These are phyloP conservation scores for Saccharum spontaneum DNA, from an alignment of 176 grass and related monocot species.

Conservation along the genomic window DNA sequence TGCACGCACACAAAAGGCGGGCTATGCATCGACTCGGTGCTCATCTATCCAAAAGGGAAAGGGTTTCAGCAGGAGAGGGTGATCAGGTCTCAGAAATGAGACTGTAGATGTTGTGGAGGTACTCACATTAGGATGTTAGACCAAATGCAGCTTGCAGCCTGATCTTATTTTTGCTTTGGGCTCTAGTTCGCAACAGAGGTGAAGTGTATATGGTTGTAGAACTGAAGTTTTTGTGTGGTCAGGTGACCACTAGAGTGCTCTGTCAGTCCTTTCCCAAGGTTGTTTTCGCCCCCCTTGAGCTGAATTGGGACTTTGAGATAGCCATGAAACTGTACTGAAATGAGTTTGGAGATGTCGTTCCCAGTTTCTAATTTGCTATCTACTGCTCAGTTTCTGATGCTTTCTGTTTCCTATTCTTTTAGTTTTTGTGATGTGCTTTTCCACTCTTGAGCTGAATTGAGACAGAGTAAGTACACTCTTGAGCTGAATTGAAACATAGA, in stretches of 20 bases:
- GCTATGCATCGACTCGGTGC: slow-evolving; percentile 69
- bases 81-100: slow-evolving; percentile 43
- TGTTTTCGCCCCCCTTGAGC: background rate
- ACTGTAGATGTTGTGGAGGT: slow-evolving; percentile 40
- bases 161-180: slow-evolving; percentile 55
- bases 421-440: background rate
- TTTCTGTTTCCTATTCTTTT: background rate
- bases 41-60: slow-evolving; percentile 67
- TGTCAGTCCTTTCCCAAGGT: slow-evolving; percentile 36
- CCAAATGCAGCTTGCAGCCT: slow-evolving; percentile 38
- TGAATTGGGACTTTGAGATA: slow-evolving; percentile 27
- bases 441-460: background rate
- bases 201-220: slow-evolving; percentile 46
- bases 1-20: slow-evolving; percentile 95
- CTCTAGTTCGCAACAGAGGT: slow-evolving; percentile 33
- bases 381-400: background rate
- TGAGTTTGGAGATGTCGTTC: background rate
- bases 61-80: slow-evolving; percentile 49
- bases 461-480: background rate
- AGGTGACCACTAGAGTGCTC: background rate
- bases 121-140: slow-evolving; percentile 37
- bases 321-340: slow-evolving; percentile 12
- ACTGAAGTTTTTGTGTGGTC: background rate
- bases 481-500: background rate
- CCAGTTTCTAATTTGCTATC: background rate